Evolutionary conservation across 2,329 filamentous ascomycete species (phyloP).

Genomic region (Ophiostoma perfectum): DNA sequence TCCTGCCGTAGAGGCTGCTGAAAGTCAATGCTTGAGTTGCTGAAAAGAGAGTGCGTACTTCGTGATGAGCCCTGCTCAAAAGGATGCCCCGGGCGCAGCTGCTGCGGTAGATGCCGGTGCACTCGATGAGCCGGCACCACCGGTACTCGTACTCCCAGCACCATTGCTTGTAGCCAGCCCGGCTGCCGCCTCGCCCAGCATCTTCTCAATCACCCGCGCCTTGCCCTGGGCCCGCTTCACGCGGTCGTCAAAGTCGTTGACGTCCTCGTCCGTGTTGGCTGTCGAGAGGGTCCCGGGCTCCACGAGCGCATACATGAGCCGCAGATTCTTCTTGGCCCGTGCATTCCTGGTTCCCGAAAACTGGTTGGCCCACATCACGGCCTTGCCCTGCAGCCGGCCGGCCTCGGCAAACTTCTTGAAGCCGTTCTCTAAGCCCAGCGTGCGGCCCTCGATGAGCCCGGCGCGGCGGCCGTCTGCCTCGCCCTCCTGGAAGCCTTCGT

Average conservation of each 20-base stretch:
- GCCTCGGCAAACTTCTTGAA: conserved; percentile 87
- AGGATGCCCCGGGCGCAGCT: neutral
- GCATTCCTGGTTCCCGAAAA: neutral
- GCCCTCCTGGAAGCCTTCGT: conserved; percentile 73
- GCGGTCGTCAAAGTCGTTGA: conserved; percentile 86
- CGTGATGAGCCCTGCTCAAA: neutral
- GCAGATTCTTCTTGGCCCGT: conserved; percentile 62
- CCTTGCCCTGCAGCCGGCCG: conserved; percentile 70
- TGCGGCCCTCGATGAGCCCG: conserved; percentile 80
- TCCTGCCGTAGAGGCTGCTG: no score
- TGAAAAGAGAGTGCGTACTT: neutral
- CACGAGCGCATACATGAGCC: conserved; percentile 67
- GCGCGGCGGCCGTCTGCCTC: conserved; percentile 67
- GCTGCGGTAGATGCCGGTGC: neutral
- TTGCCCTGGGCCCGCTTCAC: conserved; percentile 79
- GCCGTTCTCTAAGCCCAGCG: conserved; percentile 85
- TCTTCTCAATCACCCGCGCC: conserved; percentile 75
- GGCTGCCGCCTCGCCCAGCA: conserved; percentile 40
- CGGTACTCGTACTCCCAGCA: neutral
- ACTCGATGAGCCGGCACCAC: neutral
- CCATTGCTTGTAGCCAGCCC: no score
- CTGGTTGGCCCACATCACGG: conserved; percentile 77
- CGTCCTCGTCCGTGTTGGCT: conserved; percentile 79
- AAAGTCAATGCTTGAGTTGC: neutral
- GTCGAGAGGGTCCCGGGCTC: conserved; percentile 73